Evolutionary conservation across 805 yeast genomes (phyloP).

Genomic region (Debaryomyces maramus): DNA sequence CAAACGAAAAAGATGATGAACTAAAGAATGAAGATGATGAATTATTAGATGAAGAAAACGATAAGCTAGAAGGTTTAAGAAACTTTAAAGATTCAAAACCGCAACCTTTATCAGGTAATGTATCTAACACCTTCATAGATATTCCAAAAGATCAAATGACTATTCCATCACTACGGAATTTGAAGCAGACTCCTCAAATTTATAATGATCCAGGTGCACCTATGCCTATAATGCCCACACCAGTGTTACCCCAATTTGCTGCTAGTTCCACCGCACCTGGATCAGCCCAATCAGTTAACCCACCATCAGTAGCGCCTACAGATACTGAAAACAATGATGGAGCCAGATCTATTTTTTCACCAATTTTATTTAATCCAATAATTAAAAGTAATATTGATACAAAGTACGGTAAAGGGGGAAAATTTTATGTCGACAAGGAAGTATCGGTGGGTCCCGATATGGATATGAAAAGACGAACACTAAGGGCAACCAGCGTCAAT

Average conservation of each 20-base stretch:
- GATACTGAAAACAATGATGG: conserved; percentile 1
- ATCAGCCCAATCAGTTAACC: conserved; percentile 11
- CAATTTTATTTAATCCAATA: conserved; percentile 77
- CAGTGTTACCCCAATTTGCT: conserved; percentile 33
- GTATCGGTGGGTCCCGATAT: conserved; percentile 19
- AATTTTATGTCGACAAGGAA: conserved; percentile 63
- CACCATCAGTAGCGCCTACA: conserved; percentile 5
- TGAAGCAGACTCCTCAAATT: conserved; percentile 43
- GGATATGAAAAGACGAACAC: conserved; percentile 17
- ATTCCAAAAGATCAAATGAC: conserved; percentile 63
- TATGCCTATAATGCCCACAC: conserved; percentile 56
- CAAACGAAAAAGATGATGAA: not conserved
- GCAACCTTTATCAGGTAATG: not conserved
- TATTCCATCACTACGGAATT: conserved; percentile 15
- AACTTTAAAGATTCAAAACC: conserved; percentile 4
- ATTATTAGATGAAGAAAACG: conserved; percentile 1
- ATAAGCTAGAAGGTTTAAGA: conserved; percentile 1
- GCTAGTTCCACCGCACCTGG: conserved; percentile 6
- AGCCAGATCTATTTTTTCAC: conserved; percentile 70
- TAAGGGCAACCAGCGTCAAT: conserved; percentile 39
- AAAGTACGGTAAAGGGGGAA: conserved; percentile 88
- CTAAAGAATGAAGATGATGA: not conserved
- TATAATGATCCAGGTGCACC: conserved; percentile 88
- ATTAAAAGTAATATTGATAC: conserved; percentile 76
- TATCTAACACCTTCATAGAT: conserved; percentile 33